A percentile compares a stretch with the other conserved stretches of the same genome.
Conservation (phyloP, 306 rosid species). For the Aeschynomene evenia region DNA sequence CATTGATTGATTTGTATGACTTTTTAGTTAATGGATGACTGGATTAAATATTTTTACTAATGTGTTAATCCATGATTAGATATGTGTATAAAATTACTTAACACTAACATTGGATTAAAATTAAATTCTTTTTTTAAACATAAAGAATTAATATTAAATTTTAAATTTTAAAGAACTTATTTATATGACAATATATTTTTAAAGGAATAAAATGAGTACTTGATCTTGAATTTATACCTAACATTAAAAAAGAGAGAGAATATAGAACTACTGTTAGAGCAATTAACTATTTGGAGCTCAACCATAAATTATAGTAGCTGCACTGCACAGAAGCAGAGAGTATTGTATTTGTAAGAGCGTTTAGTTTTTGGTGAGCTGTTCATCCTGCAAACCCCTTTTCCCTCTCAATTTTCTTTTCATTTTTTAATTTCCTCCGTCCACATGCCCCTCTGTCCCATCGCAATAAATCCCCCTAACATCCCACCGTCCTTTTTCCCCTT, state of each 20-base stretch:
- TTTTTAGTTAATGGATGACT: too few relatives aligned
- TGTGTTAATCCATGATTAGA: too few relatives aligned
- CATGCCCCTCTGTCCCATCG: slow-evolving; percentile 48
- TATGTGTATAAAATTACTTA: too few relatives aligned
- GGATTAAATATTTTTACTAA: too few relatives aligned
- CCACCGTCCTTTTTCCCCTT: slow-evolving; percentile 15
- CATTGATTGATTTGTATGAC: too few relatives aligned
- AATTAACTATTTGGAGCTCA: slow-evolving; percentile 42
- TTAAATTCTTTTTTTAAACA: too few relatives aligned
- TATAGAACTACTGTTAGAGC: background rate
- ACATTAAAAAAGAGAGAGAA: slow-evolving; percentile 16
- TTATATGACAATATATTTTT: too few relatives aligned
- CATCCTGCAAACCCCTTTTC: background rate
- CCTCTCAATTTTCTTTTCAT: background rate
- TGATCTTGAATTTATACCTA: too few relatives aligned
- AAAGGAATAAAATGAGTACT: background rate
- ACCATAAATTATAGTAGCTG: slow-evolving; percentile 33
- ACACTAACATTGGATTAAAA: too few relatives aligned
- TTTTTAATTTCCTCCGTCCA: slow-evolving; percentile 20
- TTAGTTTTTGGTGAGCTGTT: slow-evolving; percentile 47
- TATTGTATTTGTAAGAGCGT: background rate
- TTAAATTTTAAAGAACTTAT: too few relatives aligned
- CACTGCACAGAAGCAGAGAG: background rate
- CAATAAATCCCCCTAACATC: slow-evolving; percentile 41
- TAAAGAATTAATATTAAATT: too few relatives aligned